Percentiles rank a stretch among this genome's conserved stretches.
These are phyloP conservation scores for Lactarius sp. DNA, from an alignment of 768 basidiomycete genomes.

Conservation along the genomic window DNA sequence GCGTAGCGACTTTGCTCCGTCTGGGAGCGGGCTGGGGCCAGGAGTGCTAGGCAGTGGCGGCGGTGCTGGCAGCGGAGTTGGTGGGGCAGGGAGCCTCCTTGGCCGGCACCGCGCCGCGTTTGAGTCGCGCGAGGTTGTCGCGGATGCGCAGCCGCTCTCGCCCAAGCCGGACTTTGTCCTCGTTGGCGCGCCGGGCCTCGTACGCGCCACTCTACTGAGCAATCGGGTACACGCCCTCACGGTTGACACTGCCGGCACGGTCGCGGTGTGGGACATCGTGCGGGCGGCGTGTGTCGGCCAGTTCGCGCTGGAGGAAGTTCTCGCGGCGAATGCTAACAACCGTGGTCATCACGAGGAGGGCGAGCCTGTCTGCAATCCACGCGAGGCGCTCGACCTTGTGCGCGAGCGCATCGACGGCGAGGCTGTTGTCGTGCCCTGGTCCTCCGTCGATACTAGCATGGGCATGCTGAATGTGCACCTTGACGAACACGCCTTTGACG, in stretches of 20 bases:
- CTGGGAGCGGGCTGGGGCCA: neutral
- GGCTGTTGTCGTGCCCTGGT: constrained; percentile 81
- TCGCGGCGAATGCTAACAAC: constrained; percentile 35
- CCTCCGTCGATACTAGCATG: constrained; percentile 81
- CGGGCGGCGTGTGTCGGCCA: constrained; percentile 69
- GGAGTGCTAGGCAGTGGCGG: neutral
- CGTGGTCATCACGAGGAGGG: constrained; percentile 24
- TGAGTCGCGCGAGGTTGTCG: constrained; percentile 74
- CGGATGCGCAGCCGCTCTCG: constrained; percentile 60
- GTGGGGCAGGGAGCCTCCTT: constrained; percentile 32
- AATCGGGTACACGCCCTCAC: constrained; percentile 88
- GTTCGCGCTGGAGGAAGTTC: constrained; percentile 62
- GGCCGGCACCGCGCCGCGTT: constrained; percentile 46
- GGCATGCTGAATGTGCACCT: constrained; percentile 86
- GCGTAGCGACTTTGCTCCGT: constrained; percentile 27
- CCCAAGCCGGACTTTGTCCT: constrained; percentile 64
- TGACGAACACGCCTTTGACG: constrained; percentile 85
- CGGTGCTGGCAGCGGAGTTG: neutral
- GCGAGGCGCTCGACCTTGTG: constrained; percentile 84
- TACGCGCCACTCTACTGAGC: constrained; percentile 77
- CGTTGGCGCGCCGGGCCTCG: constrained; percentile 71
- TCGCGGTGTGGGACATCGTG: constrained; percentile 91
- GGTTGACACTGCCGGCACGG: constrained; percentile 81
- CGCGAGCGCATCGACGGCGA: constrained; percentile 93
- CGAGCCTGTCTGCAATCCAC: constrained; percentile 54